Conservation (phyloP, 345 rosid species). For the Carallia brachiata region DNA sequence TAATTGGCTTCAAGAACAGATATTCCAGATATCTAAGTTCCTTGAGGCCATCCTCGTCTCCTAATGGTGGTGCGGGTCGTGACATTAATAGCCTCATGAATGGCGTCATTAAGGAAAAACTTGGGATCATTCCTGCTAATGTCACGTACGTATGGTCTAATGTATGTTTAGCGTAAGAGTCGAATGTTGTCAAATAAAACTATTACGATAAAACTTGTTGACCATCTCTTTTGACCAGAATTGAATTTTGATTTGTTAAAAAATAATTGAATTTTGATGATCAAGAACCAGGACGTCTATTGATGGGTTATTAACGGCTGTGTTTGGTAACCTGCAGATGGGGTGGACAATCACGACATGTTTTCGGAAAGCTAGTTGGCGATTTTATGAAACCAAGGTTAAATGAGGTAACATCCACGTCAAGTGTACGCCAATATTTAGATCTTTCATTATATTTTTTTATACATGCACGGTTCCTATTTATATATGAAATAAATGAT, state of each 20-base stretch:
- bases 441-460: not conserved
- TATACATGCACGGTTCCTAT: not conserved
- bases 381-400: conserved; percentile 87
- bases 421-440: not conserved
- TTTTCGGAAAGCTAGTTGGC: conserved; percentile 45
- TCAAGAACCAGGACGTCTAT: too few relatives aligned
- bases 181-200: too few relatives aligned
- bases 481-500: not conserved
- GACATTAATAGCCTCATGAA: conserved; percentile 59
- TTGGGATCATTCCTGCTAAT: conserved; percentile 68
- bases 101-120: conserved; percentile 61
- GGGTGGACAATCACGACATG: conserved; percentile 68
- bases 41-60: conserved; percentile 22
- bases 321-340: conserved; percentile 44
- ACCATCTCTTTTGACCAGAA: too few relatives aligned
- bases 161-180: conserved; percentile 6
- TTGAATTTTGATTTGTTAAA: too few relatives aligned
- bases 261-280: too few relatives aligned
- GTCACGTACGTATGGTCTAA: conserved; percentile 33
- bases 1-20: conserved; percentile 30
- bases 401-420: conserved; percentile 42
- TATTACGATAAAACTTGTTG: too few relatives aligned
- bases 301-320: too few relatives aligned
- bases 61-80: conserved; percentile 20
- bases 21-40: conserved; percentile 56